Conservation (phyloP, 495 filamentous ascomycete species). For the Tuber microsphaerosporum region DNA sequence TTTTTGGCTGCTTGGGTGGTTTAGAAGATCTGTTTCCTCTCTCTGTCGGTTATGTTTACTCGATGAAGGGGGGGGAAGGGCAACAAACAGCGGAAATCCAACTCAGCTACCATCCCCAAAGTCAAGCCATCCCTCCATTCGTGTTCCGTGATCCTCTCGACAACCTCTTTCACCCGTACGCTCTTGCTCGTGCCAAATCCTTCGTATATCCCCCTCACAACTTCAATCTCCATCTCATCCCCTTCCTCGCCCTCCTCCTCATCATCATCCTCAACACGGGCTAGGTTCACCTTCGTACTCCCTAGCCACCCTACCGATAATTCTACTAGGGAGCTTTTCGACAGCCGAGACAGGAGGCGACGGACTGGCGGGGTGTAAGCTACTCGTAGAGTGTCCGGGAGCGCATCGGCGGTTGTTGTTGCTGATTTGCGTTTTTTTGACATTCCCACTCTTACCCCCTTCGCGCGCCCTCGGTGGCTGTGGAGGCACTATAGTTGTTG, state of each 20-base stretch:
- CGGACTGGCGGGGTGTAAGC: slow-evolving; percentile 48
- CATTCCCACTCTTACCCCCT: neutral
- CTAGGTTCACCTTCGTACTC: slow-evolving; percentile 53
- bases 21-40: slow-evolving; percentile 52
- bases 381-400: slow-evolving; percentile 21
- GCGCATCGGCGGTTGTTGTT: slow-evolving; percentile 12
- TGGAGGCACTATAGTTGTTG: neutral
- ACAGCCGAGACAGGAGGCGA: slow-evolving; percentile 60
- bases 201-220: slow-evolving; percentile 58
- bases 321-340: slow-evolving; percentile 60
- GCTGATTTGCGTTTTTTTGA: slow-evolving; percentile 21
- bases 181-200: slow-evolving; percentile 37
- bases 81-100: slow-evolving; percentile 47
- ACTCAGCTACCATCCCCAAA: slow-evolving; percentile 70
- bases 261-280: slow-evolving; percentile 48
- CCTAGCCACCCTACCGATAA: slow-evolving; percentile 69
- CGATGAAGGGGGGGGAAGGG: neutral
- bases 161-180: slow-evolving; percentile 54
- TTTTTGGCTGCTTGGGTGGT: slow-evolving; percentile 62
- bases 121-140: slow-evolving; percentile 76
- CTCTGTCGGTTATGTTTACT: neutral
- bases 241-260: slow-evolving; percentile 45
- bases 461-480: neutral
- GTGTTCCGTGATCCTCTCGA: slow-evolving; percentile 68
- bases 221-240: slow-evolving; percentile 51